phyloP scores from a whole-genome alignment of 768 basidiomycete species.

The Sistotremastrum niveocremeum region DNA sequence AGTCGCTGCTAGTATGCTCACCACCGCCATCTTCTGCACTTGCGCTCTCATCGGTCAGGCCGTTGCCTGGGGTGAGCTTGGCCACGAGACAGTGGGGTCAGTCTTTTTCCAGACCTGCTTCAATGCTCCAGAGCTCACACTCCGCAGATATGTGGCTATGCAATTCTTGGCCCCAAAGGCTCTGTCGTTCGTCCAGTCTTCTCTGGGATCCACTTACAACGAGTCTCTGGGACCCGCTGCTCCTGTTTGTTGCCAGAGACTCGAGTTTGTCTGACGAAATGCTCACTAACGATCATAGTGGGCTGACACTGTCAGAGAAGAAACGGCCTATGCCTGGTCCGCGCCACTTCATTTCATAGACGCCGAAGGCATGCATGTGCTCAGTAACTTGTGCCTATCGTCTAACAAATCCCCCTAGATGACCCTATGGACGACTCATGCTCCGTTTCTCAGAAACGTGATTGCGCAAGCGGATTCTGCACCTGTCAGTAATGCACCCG shows the following conservation, averaged over 20 bases:
- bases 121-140: background rate
- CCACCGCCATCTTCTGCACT: background rate
- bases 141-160: background rate
- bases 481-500: slow-evolving; percentile 10
- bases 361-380: background rate
- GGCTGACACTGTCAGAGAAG: slow-evolving; percentile 35
- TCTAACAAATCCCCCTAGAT: slow-evolving; percentile 7
- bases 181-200: slow-evolving; percentile 1
- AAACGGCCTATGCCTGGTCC: slow-evolving; percentile 8
- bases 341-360: background rate
- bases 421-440: slow-evolving; percentile 34
- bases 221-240: background rate
- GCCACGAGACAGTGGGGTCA: slow-evolving; percentile 32
- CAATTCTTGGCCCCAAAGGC: slow-evolving; percentile 7
- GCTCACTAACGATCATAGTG: slow-evolving; percentile 21
- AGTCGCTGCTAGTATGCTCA: no score
- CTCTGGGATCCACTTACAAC: slow-evolving; percentile 5
- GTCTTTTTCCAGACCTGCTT: background rate
- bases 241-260: background rate
- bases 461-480: slow-evolving; percentile 25
- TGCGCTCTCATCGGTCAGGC: slow-evolving; percentile 1
- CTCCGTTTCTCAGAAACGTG: slow-evolving; percentile 32
- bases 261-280: background rate
- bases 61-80: slow-evolving; percentile 27
- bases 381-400: background rate